phyloP scores from a whole-genome alignment of 2,329 filamentous ascomycete species.

The Fusarium sarcochroum region DNA sequence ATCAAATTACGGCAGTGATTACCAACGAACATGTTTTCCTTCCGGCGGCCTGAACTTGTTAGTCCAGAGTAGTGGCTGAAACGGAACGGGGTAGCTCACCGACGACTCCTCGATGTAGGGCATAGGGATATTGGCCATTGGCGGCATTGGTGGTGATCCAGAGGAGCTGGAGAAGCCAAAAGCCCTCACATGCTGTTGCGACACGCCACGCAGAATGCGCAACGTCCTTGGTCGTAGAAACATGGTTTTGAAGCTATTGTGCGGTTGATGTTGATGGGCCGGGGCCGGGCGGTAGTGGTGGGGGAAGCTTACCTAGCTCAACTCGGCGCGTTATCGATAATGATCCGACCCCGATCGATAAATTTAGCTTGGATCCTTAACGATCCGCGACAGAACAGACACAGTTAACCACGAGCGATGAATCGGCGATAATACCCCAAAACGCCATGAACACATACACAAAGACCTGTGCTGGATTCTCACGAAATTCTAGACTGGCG shows the following conservation, averaged over 20 bases:
- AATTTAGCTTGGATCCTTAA: constrained; percentile 9
- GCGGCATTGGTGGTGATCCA: constrained; percentile 45
- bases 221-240: constrained; percentile 50
- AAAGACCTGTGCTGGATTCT: constrained; percentile 31
- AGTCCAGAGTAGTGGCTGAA: constrained; percentile 36
- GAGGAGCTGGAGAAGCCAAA: constrained; percentile 60
- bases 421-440: constrained; percentile 16
- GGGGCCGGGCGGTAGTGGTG: constrained; percentile 42
- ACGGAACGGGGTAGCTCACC: constrained; percentile 48
- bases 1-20: not conserved
- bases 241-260: constrained; percentile 42
- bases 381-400: constrained; percentile 5
- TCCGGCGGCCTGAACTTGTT: constrained; percentile 73
- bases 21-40: constrained; percentile 79
- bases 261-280: constrained; percentile 23
- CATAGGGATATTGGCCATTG: constrained; percentile 64
- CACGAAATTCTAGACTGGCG: constrained; percentile 9
- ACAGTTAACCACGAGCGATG: constrained; percentile 30
- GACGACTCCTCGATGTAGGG: constrained; percentile 68
- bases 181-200: constrained; percentile 54
- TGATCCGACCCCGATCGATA: constrained; percentile 19
- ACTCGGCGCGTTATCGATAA: constrained; percentile 40
- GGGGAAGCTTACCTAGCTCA: constrained; percentile 42
- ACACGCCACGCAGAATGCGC: constrained; percentile 53
- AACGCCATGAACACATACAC: constrained; percentile 50